These are phyloP conservation scores for Pythium insidiosum DNA, from an alignment of 352 stramenopile species.

Conservation along the genomic window DNA sequence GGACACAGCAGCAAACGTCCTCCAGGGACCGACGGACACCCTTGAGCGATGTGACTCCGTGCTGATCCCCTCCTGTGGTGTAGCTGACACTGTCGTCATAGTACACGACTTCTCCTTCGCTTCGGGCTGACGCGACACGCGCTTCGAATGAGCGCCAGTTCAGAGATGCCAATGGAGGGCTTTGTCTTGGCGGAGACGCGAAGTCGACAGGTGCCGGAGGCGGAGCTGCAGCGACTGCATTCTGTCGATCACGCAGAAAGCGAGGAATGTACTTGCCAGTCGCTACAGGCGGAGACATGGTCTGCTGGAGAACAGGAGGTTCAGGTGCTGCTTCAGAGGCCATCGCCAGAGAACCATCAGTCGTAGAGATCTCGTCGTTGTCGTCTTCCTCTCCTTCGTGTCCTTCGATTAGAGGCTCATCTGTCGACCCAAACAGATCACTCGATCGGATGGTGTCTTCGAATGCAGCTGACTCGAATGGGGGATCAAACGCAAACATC, in stretches of 20 bases:
- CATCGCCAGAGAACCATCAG: background rate
- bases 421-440: conserved; percentile 7
- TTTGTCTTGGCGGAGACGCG: conserved; percentile 28
- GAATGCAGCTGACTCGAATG: conserved; percentile 47
- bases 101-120: conserved; percentile 50
- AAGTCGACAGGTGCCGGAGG: conserved; percentile 16
- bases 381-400: conserved; percentile 22
- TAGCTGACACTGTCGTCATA: conserved; percentile 67
- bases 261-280: conserved; percentile 65
- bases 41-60: conserved; percentile 75
- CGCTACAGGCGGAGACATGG: conserved; percentile 44
- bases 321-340: conserved; percentile 1
- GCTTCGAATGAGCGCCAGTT: conserved; percentile 40
- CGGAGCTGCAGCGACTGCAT: conserved; percentile 28
- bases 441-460: too few relatives aligned
- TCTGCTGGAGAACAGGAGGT: conserved; percentile 35
- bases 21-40: conserved; percentile 72
- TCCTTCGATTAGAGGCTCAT: conserved; percentile 19
- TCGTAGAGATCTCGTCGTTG: background rate
- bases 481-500: conserved; percentile 65
- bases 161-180: conserved; percentile 21
- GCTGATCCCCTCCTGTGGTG: conserved; percentile 47
- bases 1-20: conserved; percentile 78
- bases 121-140: conserved; percentile 27
- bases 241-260: conserved; percentile 61